Percentiles rank a stretch among this genome's conserved stretches.
phyloP scores from a whole-genome alignment of 768 basidiomycete species.

The Suillus subluteus region DNA sequence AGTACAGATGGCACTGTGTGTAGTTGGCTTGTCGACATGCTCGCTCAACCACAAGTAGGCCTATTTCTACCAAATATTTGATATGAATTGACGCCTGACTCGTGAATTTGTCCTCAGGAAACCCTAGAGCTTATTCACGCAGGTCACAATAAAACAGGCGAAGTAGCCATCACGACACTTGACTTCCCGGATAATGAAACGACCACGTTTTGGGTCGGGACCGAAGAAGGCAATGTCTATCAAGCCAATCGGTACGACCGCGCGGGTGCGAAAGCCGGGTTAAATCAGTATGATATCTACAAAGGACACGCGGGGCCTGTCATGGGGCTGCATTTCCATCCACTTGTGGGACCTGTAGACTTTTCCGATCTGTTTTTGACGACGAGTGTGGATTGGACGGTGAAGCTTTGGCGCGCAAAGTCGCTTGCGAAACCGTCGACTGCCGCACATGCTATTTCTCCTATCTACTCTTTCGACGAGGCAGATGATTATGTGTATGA shows the following conservation, averaged over 20 bases:
- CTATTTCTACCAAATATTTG: background rate
- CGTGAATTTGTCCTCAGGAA: constrained; percentile 59
- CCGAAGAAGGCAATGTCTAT: constrained; percentile 97
- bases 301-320: constrained; percentile 92
- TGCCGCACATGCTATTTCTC: constrained; percentile 53
- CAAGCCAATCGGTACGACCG: constrained; percentile 97
- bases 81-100: background rate
- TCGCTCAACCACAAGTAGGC: constrained; percentile 91
- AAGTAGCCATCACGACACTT: constrained; percentile 91
- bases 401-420: constrained; percentile 93
- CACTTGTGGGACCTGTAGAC: constrained; percentile 87
- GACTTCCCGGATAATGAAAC: constrained; percentile 98
- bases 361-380: constrained; percentile 96
- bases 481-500: constrained; percentile 99
- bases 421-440: constrained; percentile 76
- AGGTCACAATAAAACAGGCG: constrained; percentile 95
- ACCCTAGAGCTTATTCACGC: constrained; percentile 87
- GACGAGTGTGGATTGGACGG: constrained; percentile 95
- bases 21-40: constrained; percentile 98
- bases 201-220: constrained; percentile 96
- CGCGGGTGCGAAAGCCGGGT: constrained; percentile 93
- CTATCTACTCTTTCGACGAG: constrained; percentile 94
- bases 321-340: constrained; percentile 95
- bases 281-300: constrained; percentile 93
- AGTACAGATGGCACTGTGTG: constrained; percentile 98